These are phyloP conservation scores for Mycena pura DNA, from an alignment of 768 basidiomycete genomes.

Conservation along the genomic window DNA sequence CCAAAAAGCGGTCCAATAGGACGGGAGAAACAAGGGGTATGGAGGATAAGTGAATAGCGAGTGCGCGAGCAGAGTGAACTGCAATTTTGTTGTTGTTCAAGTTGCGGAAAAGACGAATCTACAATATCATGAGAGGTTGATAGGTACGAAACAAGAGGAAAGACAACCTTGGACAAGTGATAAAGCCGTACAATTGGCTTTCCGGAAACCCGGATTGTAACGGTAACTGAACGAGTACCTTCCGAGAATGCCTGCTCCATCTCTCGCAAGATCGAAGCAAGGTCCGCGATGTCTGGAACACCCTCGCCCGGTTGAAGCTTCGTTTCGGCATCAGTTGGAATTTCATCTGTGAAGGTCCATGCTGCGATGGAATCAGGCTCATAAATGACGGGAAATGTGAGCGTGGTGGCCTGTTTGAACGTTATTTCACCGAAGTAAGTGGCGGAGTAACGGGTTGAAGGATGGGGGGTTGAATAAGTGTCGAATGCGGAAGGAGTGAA, in stretches of 20 bases:
- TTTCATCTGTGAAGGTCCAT: conserved; percentile 1
- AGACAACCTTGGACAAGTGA: neutral
- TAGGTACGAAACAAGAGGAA: neutral
- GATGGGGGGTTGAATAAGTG: neutral
- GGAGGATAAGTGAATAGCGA: neutral
- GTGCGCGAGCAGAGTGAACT: neutral
- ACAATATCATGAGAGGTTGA: neutral
- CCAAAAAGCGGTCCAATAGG: neutral
- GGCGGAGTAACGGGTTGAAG: neutral
- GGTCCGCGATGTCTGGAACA: neutral
- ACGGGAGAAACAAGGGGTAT: neutral
- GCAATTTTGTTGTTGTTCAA: neutral
- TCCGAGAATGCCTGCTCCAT: neutral
- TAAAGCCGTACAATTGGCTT: neutral
- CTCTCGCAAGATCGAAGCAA: neutral
- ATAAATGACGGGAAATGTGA: neutral
- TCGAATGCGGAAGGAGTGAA: neutral
- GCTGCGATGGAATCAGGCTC: neutral
- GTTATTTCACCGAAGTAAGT: neutral
- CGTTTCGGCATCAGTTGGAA: neutral
- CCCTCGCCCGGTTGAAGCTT: neutral
- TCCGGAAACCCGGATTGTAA: neutral
- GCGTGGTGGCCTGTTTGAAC: neutral
- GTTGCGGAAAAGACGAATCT: neutral
- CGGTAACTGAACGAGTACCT: neutral